Evolutionary conservation across 495 filamentous ascomycete species (phyloP).

Genomic region (Aspergillus carlsbadensis): DNA sequence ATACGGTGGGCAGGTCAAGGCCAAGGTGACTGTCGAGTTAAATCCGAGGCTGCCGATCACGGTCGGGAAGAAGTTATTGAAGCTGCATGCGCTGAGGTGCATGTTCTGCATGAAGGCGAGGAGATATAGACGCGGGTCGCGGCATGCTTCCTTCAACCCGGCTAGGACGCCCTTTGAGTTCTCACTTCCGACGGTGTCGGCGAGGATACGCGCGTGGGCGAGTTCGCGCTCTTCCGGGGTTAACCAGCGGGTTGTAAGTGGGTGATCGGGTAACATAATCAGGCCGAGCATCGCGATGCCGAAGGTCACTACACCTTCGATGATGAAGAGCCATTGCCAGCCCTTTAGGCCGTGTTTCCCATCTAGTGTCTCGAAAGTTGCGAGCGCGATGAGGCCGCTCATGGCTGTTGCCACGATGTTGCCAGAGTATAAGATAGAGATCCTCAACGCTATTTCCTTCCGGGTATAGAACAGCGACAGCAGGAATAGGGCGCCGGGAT

Average conservation of each 20-base stretch:
- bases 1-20: constrained; percentile 53
- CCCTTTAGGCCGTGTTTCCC: constrained; percentile 9
- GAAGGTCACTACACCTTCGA: constrained; percentile 2
- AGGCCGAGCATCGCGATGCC: not conserved
- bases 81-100: constrained; percentile 17
- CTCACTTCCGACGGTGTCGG: not conserved
- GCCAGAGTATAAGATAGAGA: constrained; percentile 32
- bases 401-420: constrained; percentile 42
- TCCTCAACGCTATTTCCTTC: constrained; percentile 36
- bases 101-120: constrained; percentile 26
- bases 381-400: constrained; percentile 43
- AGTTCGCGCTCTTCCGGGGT: constrained; percentile 3
- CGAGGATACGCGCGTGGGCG: not conserved
- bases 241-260: not conserved
- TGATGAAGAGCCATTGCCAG: constrained; percentile 18
- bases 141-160: not conserved
- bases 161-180: not conserved
- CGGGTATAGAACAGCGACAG: constrained; percentile 43
- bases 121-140: not conserved
- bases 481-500: constrained; percentile 38
- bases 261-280: not conserved
- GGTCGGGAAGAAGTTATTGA: constrained; percentile 55
- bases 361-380: constrained; percentile 13
- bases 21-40: constrained; percentile 48
- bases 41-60: constrained; percentile 54